Conservation (phyloP, 129 eudicot species). For the Silybum marianum region DNA sequence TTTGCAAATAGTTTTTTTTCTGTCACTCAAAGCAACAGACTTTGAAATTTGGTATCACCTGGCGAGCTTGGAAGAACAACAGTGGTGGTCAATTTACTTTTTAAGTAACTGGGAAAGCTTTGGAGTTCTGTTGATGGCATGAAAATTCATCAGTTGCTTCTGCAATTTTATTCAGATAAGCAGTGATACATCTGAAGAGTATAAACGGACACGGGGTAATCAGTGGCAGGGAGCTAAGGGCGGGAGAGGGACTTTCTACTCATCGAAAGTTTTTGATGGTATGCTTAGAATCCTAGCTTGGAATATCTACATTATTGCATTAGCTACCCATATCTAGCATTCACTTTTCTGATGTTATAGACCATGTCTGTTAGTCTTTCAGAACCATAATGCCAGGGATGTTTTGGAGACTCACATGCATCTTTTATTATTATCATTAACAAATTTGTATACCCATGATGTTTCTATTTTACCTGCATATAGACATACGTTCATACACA, state of each 20-base stretch:
- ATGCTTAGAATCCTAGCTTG: slow-evolving; percentile 5
- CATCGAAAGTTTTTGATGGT: slow-evolving; percentile 47
- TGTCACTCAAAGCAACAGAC: not conserved
- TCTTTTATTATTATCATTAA: not conserved
- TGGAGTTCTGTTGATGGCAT: slow-evolving; percentile 18
- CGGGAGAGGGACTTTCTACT: slow-evolving; percentile 40
- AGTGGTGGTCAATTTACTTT: not conserved
- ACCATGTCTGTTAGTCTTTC: not conserved
- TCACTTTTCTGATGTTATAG: not conserved
- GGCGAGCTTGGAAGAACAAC: not conserved
- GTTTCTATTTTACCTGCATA: not conserved
- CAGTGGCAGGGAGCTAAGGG: slow-evolving; percentile 62
- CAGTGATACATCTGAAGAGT: slow-evolving; percentile 41
- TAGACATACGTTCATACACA: not conserved
- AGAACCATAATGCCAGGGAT: not conserved
- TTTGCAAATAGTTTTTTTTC: not conserved
- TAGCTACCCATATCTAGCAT: not conserved
- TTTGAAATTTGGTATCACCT: slow-evolving; percentile 6
- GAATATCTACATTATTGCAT: not conserved
- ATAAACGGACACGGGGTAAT: slow-evolving; percentile 38
- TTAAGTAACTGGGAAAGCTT: not conserved
- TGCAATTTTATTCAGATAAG: slow-evolving; percentile 39
- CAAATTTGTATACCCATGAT: not conserved
- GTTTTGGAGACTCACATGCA: not conserved
- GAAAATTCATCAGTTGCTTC: not conserved